These are phyloP conservation scores for Blumeria hordei DNA, from an alignment of 2,329 filamentous ascomycete species.

Conservation along the genomic window DNA sequence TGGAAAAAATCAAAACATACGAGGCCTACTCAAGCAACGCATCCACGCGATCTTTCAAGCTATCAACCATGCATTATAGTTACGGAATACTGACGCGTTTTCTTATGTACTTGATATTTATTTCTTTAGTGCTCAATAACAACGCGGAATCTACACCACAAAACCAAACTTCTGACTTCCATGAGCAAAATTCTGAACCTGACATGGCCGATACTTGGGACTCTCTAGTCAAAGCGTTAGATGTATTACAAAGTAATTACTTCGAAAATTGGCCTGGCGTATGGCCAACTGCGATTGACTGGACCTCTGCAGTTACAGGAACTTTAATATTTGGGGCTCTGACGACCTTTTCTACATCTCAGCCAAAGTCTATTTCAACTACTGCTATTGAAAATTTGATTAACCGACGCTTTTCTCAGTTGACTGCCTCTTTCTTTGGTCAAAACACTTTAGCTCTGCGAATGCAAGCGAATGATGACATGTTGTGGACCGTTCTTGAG, in stretches of 20 bases:
- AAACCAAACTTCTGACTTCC: too few relatives aligned
- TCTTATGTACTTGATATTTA: too few relatives aligned
- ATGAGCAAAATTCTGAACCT: background rate
- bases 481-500: conserved; percentile 80
- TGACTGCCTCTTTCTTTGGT: conserved; percentile 60
- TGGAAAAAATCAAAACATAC: too few relatives aligned
- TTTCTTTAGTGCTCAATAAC: too few relatives aligned
- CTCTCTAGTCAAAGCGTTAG: conserved; percentile 31
- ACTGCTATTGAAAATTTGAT: conserved; percentile 46
- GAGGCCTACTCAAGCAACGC: too few relatives aligned
- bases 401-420: conserved; percentile 57
- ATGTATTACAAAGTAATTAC: conserved; percentile 53
- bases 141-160: too few relatives aligned
- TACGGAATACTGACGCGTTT: too few relatives aligned
- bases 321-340: conserved; percentile 57
- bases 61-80: too few relatives aligned
- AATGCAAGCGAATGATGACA: conserved; percentile 72
- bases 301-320: conserved; percentile 69
- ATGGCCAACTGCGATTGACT: conserved; percentile 76
- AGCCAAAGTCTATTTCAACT: conserved; percentile 19
- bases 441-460: conserved; percentile 56
- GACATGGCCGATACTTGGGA: conserved; percentile 5
- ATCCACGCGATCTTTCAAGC: too few relatives aligned
- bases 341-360: conserved; percentile 40
- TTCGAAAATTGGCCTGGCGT: conserved; percentile 56